Conservation (phyloP, 768 basidiomycete species). For the Trametes sanguinea region DNA sequence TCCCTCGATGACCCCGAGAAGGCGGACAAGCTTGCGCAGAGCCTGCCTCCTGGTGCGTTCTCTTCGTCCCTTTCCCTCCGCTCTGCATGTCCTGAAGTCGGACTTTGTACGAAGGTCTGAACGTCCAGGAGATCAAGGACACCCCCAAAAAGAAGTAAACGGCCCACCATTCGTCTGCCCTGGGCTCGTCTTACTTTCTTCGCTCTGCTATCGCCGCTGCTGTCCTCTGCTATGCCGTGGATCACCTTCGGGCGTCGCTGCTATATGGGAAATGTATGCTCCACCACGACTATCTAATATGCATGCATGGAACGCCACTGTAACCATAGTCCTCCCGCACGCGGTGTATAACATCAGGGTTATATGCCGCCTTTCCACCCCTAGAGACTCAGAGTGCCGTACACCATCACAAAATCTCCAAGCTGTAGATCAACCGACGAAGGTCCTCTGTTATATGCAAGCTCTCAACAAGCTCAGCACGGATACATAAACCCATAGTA, state of each 20-base stretch:
- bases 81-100: neutral
- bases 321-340: slow-evolving; percentile 15
- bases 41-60: slow-evolving; percentile 86
- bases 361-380: slow-evolving; percentile 7
- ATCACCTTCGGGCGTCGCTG: slow-evolving; percentile 6
- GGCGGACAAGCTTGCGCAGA: slow-evolving; percentile 96
- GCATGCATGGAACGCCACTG: slow-evolving; percentile 22
- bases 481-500: neutral
- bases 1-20: slow-evolving; percentile 95
- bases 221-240: slow-evolving; percentile 6
- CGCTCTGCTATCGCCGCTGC: slow-evolving; percentile 13
- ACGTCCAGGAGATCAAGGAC: slow-evolving; percentile 71
- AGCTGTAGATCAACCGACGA: neutral
- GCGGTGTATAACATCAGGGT: slow-evolving; percentile 14
- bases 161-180: neutral
- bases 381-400: too few relatives aligned
- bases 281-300: slow-evolving; percentile 15
- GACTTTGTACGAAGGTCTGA: slow-evolving; percentile 53
- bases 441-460: neutral
- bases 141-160: slow-evolving; percentile 70
- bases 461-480: neutral
- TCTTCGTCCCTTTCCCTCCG: neutral
- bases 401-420: too few relatives aligned
- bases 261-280: slow-evolving; percentile 25
- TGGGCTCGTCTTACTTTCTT: slow-evolving; percentile 9